Evolutionary conservation across 2,329 filamentous ascomycete species (phyloP).

Genomic region (Alternaria longipes): DNA sequence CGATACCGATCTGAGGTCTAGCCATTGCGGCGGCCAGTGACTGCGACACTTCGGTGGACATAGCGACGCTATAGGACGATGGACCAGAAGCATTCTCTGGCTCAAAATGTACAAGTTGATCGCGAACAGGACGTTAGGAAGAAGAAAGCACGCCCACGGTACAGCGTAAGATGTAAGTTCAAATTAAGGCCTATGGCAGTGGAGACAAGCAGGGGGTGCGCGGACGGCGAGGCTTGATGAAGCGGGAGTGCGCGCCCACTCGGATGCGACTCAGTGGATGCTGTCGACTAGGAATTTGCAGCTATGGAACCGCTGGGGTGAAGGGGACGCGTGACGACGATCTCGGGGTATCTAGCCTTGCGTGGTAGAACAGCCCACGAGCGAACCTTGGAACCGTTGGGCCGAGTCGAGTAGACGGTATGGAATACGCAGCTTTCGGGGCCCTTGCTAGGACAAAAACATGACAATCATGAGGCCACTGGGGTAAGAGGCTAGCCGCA

Average conservation of each 20-base stretch:
- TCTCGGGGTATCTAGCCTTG: conserved; percentile 38
- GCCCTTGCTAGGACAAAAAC: conserved; percentile 21
- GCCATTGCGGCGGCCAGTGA: conserved; percentile 63
- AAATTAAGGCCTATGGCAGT: conserved; percentile 53
- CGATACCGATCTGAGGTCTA: conserved; percentile 81
- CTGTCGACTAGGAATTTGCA: conserved; percentile 16
- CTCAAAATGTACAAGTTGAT: conserved; percentile 22
- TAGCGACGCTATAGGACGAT: conserved; percentile 30
- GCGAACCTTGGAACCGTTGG: conserved; percentile 19
- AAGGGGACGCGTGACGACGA: conserved; percentile 42
- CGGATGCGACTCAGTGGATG: conserved; percentile 40
- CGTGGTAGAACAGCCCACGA: conserved; percentile 16
- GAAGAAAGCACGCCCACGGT: conserved; percentile 36
- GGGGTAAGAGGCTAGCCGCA: conserved; percentile 18
- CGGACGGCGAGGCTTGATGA: conserved; percentile 43
- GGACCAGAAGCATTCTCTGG: conserved; percentile 48
- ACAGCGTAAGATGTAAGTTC: conserved; percentile 46
- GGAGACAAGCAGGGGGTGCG: conserved; percentile 36
- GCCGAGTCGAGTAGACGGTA: conserved; percentile 8
- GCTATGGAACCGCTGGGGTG: conserved; percentile 23
- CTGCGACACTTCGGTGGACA: conserved; percentile 45
- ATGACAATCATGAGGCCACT: conserved; percentile 28
- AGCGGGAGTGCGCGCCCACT: conserved; percentile 43
- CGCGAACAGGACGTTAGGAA: conserved; percentile 33
- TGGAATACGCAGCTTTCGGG: not conserved